A percentile compares a stretch with the other conserved stretches of the same genome.
phyloP scores from a whole-genome alignment of 1,139 yeast genomes.

The Candida tropicalis region DNA sequence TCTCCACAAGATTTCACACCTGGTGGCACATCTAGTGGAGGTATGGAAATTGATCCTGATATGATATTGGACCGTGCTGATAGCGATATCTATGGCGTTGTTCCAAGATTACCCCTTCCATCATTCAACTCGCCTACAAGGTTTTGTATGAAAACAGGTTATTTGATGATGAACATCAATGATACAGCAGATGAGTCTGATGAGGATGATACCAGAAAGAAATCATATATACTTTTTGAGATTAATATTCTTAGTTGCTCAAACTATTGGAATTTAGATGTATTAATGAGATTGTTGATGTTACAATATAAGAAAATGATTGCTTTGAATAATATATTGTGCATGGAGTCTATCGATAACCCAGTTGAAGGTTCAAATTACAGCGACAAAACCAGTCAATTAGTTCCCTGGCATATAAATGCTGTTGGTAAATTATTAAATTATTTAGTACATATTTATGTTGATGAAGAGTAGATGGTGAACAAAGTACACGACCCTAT shows the following conservation, averaged over 20 bases:
- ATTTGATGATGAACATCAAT: slow-evolving; percentile 47
- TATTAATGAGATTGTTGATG: slow-evolving; percentile 61
- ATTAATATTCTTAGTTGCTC: slow-evolving; percentile 73
- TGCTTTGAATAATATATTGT: slow-evolving; percentile 47
- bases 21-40: slow-evolving; percentile 4
- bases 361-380: not conserved
- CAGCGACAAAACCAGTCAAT: slow-evolving; percentile 15
- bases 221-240: slow-evolving; percentile 47
- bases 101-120: slow-evolving; percentile 64
- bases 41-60: slow-evolving; percentile 28
- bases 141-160: slow-evolving; percentile 72
- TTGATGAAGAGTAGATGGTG: slow-evolving; percentile 29
- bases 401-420: slow-evolving; percentile 82
- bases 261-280: slow-evolving; percentile 55
- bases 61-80: slow-evolving; percentile 48
- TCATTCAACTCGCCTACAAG: slow-evolving; percentile 72
- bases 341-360: slow-evolving; percentile 32
- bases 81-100: slow-evolving; percentile 64
- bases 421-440: slow-evolving; percentile 72
- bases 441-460: slow-evolving; percentile 45
- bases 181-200: slow-evolving; percentile 2
- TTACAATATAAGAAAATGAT: slow-evolving; percentile 70
- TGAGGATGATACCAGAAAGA: slow-evolving; percentile 11
- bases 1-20: slow-evolving; percentile 33
- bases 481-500: slow-evolving; percentile 4